Base-by-base conservation (phyloP, 2,329 filamentous ascomycete genomes). In the Alternaria dauci region DNA sequence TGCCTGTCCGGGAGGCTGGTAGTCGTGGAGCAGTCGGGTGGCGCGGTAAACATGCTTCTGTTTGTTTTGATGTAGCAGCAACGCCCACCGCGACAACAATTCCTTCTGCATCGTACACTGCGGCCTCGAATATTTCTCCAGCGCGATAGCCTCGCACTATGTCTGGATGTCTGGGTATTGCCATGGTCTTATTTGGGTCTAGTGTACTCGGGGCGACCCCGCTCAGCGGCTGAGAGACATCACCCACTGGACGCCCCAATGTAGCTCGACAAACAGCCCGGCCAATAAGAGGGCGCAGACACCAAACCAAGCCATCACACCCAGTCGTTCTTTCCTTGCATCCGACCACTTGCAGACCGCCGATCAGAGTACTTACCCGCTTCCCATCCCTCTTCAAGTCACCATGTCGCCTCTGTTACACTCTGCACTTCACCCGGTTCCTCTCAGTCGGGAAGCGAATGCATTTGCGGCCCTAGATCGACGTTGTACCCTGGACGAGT, bases 171-270 rank as follows among this genome's bases (percentile, higher is more conserved):
- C 6, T 25, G 55, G 12, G 20, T 41, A 42, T 62, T 59, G 47
- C 55, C 41, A 48, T 41, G 23, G 43, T 25, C 58, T 55, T 42
- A 50, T 57, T 23, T 25, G 11, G 58, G 6, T 8, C 47, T 68
- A 68, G 69, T 54, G 56, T 52, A 28, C 50, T 53, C 56, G 47
- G 52, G 23, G 55, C 62, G 62, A 66, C 74, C 75, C 74, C 74
- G 68, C 73, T 59, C 71, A 71, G 76, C 76, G 75, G 68, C 63
- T 78, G 70, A 58, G 62, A 59, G 62, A 64, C 60, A 59, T 58
- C 69, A 69, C 53, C 68, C 44, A 73, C 71, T 78, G 73, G 75
- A 71, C 71, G 70, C 69, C 67, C 34, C 61, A 66, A 57, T 65
- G 62, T 65, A 58, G 60, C 64, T 63, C 61, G 65, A 61, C 59